phyloP scores from a whole-genome alignment of 768 basidiomycete genomes.

The Xerocomus spinulosus region DNA sequence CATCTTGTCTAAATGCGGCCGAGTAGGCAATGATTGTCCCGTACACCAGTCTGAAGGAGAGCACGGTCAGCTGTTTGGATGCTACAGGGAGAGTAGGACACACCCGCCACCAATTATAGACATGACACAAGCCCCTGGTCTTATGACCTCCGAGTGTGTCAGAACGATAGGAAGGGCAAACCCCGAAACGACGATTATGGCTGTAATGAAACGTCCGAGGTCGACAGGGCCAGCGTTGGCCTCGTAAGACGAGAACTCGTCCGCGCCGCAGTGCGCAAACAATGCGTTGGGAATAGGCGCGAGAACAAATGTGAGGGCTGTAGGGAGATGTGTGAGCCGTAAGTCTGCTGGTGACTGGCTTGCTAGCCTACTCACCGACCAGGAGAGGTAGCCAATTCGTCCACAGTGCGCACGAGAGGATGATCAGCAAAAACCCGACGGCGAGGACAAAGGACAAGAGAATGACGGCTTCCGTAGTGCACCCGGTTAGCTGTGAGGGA shows the following conservation, averaged over 20 bases:
- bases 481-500: conserved; percentile 1
- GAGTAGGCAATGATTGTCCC: conserved; percentile 88
- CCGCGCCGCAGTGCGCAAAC: conserved; percentile 87
- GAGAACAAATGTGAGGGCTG: conserved; percentile 91
- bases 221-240: conserved; percentile 71
- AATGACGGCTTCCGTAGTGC: conserved; percentile 69
- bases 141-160: conserved; percentile 87
- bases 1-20: conserved; percentile 74
- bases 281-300: conserved; percentile 94
- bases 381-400: conserved; percentile 95
- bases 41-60: conserved; percentile 62
- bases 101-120: conserved; percentile 91
- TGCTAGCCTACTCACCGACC: conserved; percentile 62
- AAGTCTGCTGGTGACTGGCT: not conserved
- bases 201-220: conserved; percentile 91
- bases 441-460: conserved; percentile 96
- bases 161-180: conserved; percentile 90
- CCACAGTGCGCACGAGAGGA: conserved; percentile 95
- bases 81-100: conserved; percentile 2
- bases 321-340: too few relatives aligned
- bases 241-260: conserved; percentile 81
- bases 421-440: conserved; percentile 95
- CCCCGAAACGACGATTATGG: conserved; percentile 86
- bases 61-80: not conserved
- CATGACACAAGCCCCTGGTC: conserved; percentile 84